A percentile compares a stretch with the other conserved stretches of the same genome.
These are phyloP conservation scores for Apiotrichum gamsii DNA, from an alignment of 1,284 basidiomycete species.

Conservation along the genomic window DNA sequence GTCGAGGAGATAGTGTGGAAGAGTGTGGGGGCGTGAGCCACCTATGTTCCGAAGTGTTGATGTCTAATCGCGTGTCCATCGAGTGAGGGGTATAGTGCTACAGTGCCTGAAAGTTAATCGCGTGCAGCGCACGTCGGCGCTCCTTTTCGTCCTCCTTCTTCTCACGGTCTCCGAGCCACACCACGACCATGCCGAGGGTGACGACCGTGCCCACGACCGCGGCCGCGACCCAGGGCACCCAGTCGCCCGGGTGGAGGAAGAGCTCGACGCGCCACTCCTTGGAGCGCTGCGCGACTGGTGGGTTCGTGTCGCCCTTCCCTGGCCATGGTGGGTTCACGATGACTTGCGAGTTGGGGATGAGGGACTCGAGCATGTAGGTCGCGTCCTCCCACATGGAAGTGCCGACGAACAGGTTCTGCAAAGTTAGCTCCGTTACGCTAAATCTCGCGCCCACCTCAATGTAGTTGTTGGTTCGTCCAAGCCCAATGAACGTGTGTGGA, in stretches of 20 bases:
- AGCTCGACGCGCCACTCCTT: slow-evolving; percentile 78
- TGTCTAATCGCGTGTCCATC: too few relatives aligned
- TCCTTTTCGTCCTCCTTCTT: slow-evolving; percentile 94
- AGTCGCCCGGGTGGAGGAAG: slow-evolving; percentile 88
- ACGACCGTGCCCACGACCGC: slow-evolving; percentile 70
- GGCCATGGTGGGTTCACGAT: slow-evolving; percentile 74
- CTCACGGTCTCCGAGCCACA: slow-evolving; percentile 83
- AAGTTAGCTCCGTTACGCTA: too few relatives aligned
- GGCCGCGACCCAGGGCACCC: slow-evolving; percentile 94
- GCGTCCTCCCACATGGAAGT: slow-evolving; percentile 61
- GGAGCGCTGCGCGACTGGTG: slow-evolving; percentile 23
- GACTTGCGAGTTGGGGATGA: slow-evolving; percentile 95
- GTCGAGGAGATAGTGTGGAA: too few relatives aligned
- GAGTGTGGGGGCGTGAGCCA: too few relatives aligned
- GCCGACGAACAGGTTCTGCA: slow-evolving; percentile 78
- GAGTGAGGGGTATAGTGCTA: too few relatives aligned
- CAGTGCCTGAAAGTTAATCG: slow-evolving; percentile 94
- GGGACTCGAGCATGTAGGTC: slow-evolving; percentile 73
- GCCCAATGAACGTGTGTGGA: slow-evolving; percentile 92
- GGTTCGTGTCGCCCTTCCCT: neutral
- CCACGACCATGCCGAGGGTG: slow-evolving; percentile 71
- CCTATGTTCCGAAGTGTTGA: too few relatives aligned
- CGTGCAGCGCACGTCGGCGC: slow-evolving; percentile 74
- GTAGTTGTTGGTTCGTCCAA: slow-evolving; percentile 99
- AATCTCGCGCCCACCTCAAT: slow-evolving; percentile 76